Evolutionary conservation across 108 stramenopile species (phyloP), one percentile per base, ranked within the genome.

Genomic region (Mediolabrus comicus): DNA sequence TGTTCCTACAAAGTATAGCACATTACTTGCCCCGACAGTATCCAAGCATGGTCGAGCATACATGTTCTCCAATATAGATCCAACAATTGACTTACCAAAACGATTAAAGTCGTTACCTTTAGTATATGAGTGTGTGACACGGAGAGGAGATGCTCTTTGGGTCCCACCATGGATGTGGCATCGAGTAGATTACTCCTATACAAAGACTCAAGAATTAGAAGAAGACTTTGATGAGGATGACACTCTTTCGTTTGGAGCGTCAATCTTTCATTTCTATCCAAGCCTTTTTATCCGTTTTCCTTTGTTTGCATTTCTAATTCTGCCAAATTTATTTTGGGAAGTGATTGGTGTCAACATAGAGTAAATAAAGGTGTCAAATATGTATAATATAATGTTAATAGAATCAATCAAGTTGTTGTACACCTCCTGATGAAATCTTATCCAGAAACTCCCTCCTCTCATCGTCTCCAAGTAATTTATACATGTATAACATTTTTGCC

Each of bases 151-250:
- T 81, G 86, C 84, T 13, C 1, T 96, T 10, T 96, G 85, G 83
- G 75, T 96, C 3, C 92, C 92, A 0, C 84, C 89, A n/a, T 92
- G 90, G 95, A 92, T 87, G 30, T 96, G 92, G 90, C 95, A 96
- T 66, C 85, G 86, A 13, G 86, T 96, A 10, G 90, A 92, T 65
- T 96, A 95, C 60, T 53, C 60, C 38, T 30, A 67, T 34, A 0
- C 38, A 33, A 17, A 26, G 14, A 7, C 46, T n/a, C n/a, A n/a
- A n/a, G n/a, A n/a, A n/a, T n/a, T n/a, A n/a, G n/a, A n/a, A n/a
- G n/a, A 9, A 35, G 10, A 22, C 53, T 25, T 10, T 36, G 32
- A 51, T 12, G 16, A 69, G 13, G 25, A 68, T 5, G 54, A 57
- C 13, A 59, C 43, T 9, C 38, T 91, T 4, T 78, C 95, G 8